Base-by-base conservation (phyloP, 805 yeast species). In the Saccharomycopsis sp. region DNA sequence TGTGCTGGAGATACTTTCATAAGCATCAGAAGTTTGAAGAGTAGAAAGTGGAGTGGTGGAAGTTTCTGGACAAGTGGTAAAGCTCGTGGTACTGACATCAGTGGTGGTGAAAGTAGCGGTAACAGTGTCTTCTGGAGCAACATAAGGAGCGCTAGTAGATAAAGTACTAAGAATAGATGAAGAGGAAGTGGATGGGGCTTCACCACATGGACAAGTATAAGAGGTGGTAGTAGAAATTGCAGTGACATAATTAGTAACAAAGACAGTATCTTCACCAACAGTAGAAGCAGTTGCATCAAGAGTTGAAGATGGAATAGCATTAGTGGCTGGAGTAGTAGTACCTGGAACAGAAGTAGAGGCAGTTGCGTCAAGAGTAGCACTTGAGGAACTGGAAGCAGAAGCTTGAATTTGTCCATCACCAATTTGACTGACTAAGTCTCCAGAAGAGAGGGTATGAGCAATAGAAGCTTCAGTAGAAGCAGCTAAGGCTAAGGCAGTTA, bases 341-440 rank as follows among this genome's bases (percentile, higher is more conserved):
- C n/a, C 33, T 10, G 33, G 3, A 10, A 2, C 9, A 12, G 21
- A 12, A 13, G 35, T 21, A 8, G 35, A 21, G 12, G 21, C 35
- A 19, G 8, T 8, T 12, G 25, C 44, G 31, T 35, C 44, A 31
- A 40, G 44, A 31, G 44, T 40, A 10, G 32, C 17, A 8, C 40
- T 14, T 28, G 36, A 39, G 17, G 31, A 25, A 32, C 46, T n/a
- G 12, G 46, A 19, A 41, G 49, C 32, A 15, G 46, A 27, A 25
- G 49, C 49, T 34, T 45, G 49, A n/a, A 45, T 45, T 39, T 45
- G 49, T 10, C 49, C 49, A 23, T 45, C 49, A 15, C 41, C 38
- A 19, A 46, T 43, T 37, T 42, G 49, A 31, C 37, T 21, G 27
- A 43, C 41, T 21, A 42, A 33, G 6, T 34, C 41, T 12, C 39